Percentiles rank a stretch among this genome's conserved stretches.
These are phyloP conservation scores for Lepidium didymum DNA, from an alignment of 345 rosid genomes.

Conservation along the genomic window DNA sequence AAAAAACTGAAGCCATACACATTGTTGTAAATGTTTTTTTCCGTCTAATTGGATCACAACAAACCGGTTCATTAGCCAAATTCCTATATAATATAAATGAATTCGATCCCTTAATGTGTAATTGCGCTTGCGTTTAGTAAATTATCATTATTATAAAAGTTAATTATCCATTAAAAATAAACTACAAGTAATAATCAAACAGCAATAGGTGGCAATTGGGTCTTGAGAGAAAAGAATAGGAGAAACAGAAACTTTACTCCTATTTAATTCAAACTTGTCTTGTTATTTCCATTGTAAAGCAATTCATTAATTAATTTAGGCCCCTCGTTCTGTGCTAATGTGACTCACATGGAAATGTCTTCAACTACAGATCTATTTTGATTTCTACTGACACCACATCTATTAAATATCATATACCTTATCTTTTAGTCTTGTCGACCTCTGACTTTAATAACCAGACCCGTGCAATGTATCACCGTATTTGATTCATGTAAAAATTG, in stretches of 20 bases:
- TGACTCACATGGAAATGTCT: conserved; percentile 32
- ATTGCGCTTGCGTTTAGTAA: no score
- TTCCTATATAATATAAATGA: no score
- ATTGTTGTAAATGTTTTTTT: no score
- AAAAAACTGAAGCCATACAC: no score
- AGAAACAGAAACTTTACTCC: neutral
- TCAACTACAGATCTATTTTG: conserved; percentile 8
- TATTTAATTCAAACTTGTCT: conserved; percentile 8
- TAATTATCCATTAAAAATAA: neutral
- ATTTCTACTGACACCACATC: conserved; percentile 16
- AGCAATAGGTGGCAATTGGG: conserved; percentile 11
- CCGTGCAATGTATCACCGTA: conserved; percentile 15
- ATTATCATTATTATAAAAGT: no score
- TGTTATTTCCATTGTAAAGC: neutral
- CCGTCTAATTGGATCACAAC: no score
- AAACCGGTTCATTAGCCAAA: no score
- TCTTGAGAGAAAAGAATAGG: neutral
- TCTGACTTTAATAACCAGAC: conserved; percentile 1
- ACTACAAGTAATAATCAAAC: neutral
- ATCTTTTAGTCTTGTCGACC: conserved; percentile 2
- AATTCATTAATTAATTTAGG: conserved; percentile 14
- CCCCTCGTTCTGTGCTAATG: conserved; percentile 13
- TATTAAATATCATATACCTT: conserved; percentile 6
- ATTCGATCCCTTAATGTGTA: no score
- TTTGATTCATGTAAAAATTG: conserved; percentile 22